phyloP scores from a whole-genome alignment of 2,329 filamentous ascomycete species.

The Didymella pinodella region DNA sequence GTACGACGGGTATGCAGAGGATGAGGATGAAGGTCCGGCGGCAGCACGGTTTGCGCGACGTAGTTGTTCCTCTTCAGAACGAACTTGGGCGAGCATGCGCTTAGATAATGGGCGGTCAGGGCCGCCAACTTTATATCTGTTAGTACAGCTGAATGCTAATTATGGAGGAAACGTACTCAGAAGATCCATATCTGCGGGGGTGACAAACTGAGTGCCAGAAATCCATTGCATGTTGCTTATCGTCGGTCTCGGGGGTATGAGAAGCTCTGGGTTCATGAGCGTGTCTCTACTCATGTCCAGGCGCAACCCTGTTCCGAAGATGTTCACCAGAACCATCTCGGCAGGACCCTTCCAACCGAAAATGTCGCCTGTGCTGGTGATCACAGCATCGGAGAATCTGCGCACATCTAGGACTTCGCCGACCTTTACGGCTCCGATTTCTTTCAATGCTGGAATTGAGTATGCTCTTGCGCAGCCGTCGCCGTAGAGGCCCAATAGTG shows the following conservation, averaged over 20 bases:
- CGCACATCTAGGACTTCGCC: constrained; percentile 73
- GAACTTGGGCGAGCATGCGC: constrained; percentile 82
- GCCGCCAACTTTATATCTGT: constrained; percentile 69
- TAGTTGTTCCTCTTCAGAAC: constrained; percentile 72
- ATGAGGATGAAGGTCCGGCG: constrained; percentile 41
- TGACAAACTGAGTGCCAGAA: constrained; percentile 89
- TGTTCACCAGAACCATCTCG: constrained; percentile 81
- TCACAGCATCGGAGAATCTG: constrained; percentile 72
- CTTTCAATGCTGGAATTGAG: constrained; percentile 86
- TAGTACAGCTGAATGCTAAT: neutral
- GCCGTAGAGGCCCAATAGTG: constrained; percentile 83
- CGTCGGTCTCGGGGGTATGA: constrained; percentile 81
- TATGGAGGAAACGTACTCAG: constrained; percentile 60
- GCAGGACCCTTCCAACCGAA: constrained; percentile 89
- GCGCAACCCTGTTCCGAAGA: constrained; percentile 78
- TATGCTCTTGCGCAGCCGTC: constrained; percentile 82
- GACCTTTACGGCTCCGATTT: constrained; percentile 74
- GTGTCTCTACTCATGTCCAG: constrained; percentile 70
- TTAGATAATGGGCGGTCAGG: constrained; percentile 88
- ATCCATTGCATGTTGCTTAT: constrained; percentile 98
- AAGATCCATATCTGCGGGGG: constrained; percentile 84
- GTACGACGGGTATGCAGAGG: constrained; percentile 36
- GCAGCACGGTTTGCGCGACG: constrained; percentile 47
- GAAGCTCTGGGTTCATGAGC: constrained; percentile 78
- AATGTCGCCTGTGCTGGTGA: constrained; percentile 81